Evolutionary conservation across 768 basidiomycete species (phyloP), one percentile per base, ranked within the genome.

Genomic region (Tricholoma terreum): DNA sequence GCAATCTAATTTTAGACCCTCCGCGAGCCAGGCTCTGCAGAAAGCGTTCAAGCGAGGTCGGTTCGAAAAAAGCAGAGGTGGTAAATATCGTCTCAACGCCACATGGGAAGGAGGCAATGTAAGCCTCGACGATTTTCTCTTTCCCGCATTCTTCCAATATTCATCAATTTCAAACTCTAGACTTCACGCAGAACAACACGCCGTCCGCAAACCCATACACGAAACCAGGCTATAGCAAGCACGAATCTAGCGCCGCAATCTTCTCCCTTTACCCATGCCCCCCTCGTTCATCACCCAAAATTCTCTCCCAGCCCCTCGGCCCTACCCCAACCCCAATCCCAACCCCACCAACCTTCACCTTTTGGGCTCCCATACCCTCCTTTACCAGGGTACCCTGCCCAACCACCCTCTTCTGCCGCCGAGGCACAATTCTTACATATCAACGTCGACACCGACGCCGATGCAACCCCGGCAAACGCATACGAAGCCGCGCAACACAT

Each of bases 1-100:
- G 5, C 89, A 92, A 68, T 85, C 81, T n/a, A 94, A 94, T 73
- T 94, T 94, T 65, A 79, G 92, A 35, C 90, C 92, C 1, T 92
- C 90, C 2, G 92, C 92, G 3, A 91, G 89, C 64, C 92, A 94
- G 70, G 92, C 92, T 6, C 73, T 94, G 54, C 90, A 92, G 69
- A 94, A 93, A 63, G 92, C 92, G 4, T 91, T 77, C 71, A 89
- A 86, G 69, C 80, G 91, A 46, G 92, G 92, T 8, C 77, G 92
- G 22, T 80, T 94, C 53, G 85, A 89, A 66, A 94, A 94, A 67
- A 81, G 80, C 30, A 77, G 72, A n/a, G 78, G 78, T 51, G 88
- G 87, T 2, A 88, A 86, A 67, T 94, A 94, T 70, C 77, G 85
- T 38, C 67, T 94, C 19, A 94, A 87, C 67, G 74, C 85, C 6